These are phyloP conservation scores for Leccinum subtestaceum DNA, from an alignment of 768 basidiomycete species.

Conservation along the genomic window DNA sequence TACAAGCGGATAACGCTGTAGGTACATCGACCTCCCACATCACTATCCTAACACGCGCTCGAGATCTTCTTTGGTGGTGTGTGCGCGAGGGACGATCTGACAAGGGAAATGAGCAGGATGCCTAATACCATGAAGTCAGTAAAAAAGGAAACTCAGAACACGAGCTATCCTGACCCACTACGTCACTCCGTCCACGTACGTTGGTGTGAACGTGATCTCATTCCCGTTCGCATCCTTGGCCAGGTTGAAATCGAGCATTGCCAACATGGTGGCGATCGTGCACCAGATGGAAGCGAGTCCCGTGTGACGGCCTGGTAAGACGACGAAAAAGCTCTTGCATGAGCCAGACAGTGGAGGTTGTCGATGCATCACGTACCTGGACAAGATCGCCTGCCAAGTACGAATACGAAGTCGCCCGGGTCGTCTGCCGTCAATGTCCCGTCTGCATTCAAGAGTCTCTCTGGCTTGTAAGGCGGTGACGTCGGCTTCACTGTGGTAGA, in stretches of 20 bases:
- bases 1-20: not conserved
- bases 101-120: slow-evolving; percentile 10
- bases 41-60: not conserved
- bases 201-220: not conserved
- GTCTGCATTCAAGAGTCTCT: no score
- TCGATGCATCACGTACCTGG: no score
- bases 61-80: not conserved
- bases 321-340: not conserved
- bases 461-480: no score
- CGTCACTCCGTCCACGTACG: not conserved
- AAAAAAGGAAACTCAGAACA: not conserved
- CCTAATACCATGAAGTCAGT: not conserved
- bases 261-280: not conserved
- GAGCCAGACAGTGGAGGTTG: no score
- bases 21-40: not conserved
- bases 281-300: not conserved
- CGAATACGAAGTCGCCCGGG: no score
- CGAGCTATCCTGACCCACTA: not conserved
- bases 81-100: slow-evolving; percentile 5
- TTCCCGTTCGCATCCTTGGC: not conserved
- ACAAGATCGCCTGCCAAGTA: no score
- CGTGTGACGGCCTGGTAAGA: not conserved
- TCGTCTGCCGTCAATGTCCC: no score
- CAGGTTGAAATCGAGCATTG: not conserved
- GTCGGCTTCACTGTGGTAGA: no score